Evolutionary conservation across 257 asterid genomes (phyloP), one percentile per base, ranked within the genome.

Genomic region (Solanum clarkiae): DNA sequence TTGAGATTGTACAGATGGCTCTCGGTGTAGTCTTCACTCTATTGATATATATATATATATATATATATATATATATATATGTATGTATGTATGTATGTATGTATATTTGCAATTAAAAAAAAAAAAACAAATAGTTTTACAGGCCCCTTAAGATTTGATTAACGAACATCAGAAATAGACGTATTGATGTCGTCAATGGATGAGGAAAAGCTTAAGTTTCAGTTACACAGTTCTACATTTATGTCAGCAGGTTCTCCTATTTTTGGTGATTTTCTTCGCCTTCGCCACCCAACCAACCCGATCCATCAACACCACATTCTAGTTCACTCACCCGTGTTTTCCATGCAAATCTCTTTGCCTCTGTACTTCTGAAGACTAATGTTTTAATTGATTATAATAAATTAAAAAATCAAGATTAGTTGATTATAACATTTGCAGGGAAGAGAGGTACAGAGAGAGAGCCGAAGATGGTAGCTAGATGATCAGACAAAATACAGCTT

Each of bases 401-500:
- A 75, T 75, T 75, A 22, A n/a, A 75, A 47, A 75, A 49, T 47
- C 40, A 24, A 49, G 60, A 49, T 14, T 47, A 47, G 81, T 22
- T 22, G 32, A 74, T 75, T 22, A 75, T 22, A 75, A 75, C 79
- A 75, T 75, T 51, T 75, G 62, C 15, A 49, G 44, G 81, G 22
- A 22, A 68, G 15, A 9, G 75, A 36, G 62, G 13, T 18, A 65
- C 36, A 72, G 51, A 70, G 45, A 5, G 74, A 18, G 53, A 8
- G 42, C 17, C 36, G 42, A 47, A 74, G 44, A 47, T 8, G 9
- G 44, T 40, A 47, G 62, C 81, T 24, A 75, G 81, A 75, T 22
- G 81, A 75, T 75, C 81, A 75, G 49, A 75, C 44, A 49, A 75
- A 70, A 14, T 22, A 75, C 11, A 14, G 81, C n/a, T 74, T 74